Evolutionary conservation across 805 yeast genomes (phyloP).

Genomic region (Cyberlindnera galapagoensis): DNA sequence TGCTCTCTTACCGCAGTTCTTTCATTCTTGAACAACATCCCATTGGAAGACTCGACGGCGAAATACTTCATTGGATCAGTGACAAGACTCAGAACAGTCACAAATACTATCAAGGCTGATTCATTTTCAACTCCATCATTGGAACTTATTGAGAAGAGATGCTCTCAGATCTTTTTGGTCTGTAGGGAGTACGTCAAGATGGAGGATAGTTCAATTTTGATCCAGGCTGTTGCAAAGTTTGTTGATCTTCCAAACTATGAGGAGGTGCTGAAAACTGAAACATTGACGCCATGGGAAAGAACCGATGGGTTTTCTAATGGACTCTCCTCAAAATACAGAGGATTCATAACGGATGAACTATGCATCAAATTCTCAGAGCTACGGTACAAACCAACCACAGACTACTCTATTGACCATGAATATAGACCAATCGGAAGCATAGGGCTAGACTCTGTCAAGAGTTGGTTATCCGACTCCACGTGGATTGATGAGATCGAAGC

Average conservation of each 20-base stretch:
- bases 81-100: constrained; percentile 9
- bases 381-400: constrained; percentile 5
- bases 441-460: constrained; percentile 26
- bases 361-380: constrained; percentile 21
- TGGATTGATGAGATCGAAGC: constrained; percentile 32
- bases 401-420: constrained; percentile 15
- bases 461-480: constrained; percentile 26
- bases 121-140: constrained; percentile 2
- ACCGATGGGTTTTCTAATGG: constrained; percentile 45
- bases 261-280: constrained; percentile 11
- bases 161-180: constrained; percentile 38
- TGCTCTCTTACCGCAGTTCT: constrained; percentile 53
- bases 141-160: constrained; percentile 35
- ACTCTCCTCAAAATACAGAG: constrained; percentile 41
- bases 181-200: constrained; percentile 20
- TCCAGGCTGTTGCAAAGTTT: constrained; percentile 34
- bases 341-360: constrained; percentile 32
- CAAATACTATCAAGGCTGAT: constrained; percentile 8
- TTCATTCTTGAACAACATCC: constrained; percentile 38
- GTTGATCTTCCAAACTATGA: constrained; percentile 30
- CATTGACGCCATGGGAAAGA: constrained; percentile 13
- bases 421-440: constrained; percentile 22
- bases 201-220: constrained; percentile 25
- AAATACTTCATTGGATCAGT: constrained; percentile 37
- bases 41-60: constrained; percentile 39